Base-by-base conservation (phyloP, 148 eudicot genomes). In the Chenopodium suecicum region DNA sequence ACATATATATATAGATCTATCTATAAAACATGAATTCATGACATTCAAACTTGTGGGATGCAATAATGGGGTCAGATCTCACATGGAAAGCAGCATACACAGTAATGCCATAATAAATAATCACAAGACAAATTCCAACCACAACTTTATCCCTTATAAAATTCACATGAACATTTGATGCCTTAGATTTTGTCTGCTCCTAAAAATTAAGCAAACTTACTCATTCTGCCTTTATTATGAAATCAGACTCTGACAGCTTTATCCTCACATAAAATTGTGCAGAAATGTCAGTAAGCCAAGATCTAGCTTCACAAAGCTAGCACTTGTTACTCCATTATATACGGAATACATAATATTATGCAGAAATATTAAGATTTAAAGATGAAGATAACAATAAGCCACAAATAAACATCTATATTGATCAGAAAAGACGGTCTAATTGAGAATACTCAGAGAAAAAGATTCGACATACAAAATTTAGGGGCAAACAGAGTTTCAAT, bases 81-180 rank as follows among this genome's bases (percentile, higher is more conserved):
- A 83, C 82, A 78, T 78, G 85, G 60, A 44, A 56, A 62, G 66
- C 81, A 78, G 62, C 63, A 69, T 77, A 17, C 32, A 81, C 76
- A 71, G n/a, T 69, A 8, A 46, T 56, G 37, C 66, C 73, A 74
- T 76, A 70, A 82, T 82, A 77, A 82, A 70, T 81, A n/a, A 47
- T 47, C 73, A 66, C 5, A 67, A 78, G 46, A 66, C 17, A n/a
- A 56, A 60, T 37, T 12, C 31, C 81, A 71, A 78, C 83, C 71
- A 50, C 41, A 66, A 34, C 56, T 71, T 23, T 77, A 73, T 75
- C 54, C 41, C 22, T 65, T 29, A 47, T 16, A 41, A 82, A 37
- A 69, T 16, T 76, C 12, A n/a, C 62, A 82, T 70, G 16, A 65
- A 62, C 79, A 75, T 74, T 81, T 64, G 79, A 31, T 74, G 79